Evolutionary conservation across 257 asterid genomes (phyloP), one percentile per base, ranked within the genome.

Genomic region (Scutellaria baicalensis): DNA sequence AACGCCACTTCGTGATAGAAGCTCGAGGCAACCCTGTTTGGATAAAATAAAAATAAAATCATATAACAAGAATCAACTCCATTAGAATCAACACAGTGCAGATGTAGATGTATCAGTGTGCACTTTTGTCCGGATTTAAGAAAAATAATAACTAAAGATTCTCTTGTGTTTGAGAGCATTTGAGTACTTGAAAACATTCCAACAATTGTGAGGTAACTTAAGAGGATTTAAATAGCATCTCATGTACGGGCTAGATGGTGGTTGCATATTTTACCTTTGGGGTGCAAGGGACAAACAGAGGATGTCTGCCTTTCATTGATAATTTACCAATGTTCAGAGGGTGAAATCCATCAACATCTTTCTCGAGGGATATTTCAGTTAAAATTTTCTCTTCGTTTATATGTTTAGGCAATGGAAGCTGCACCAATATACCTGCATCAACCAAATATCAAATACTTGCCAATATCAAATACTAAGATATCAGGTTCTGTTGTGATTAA

Each of bases 301-400:
- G 99, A 66, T 91, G 90, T 84, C 96, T 84, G 83, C 97, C 97
- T 78, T 89, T 93, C 99, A 93, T 93, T n/a, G 99, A 97, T 79
- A 93, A 89, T 83, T 91, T 91, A 74, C 99, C 97, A 62, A 93
- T 89, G 83, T 93, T 89, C 36, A 87, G 80, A 66, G 99, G 99
- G 79, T 91, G 97, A 82, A 93, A 93, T 17, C 97, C 99, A 76
- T 93, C 99, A 0, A 91, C 99, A 75, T 93, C 99, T 80, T 93
- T 93, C 21, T 82, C 95, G 56, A 93, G 81, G 59, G 93, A 86
- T 69, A 93, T 91, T 78, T 93, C 96, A 40, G 73, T 69, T 47
- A 93, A 64, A 13, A 93, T 83, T 57, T 79, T 89, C 87, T 89
- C 99, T 79, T 93, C 99, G 66, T 84, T 86, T 59, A 93, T 86